Conservation (phyloP, 2,329 filamentous ascomycete species). For the Corniculantispora saksenae region DNA sequence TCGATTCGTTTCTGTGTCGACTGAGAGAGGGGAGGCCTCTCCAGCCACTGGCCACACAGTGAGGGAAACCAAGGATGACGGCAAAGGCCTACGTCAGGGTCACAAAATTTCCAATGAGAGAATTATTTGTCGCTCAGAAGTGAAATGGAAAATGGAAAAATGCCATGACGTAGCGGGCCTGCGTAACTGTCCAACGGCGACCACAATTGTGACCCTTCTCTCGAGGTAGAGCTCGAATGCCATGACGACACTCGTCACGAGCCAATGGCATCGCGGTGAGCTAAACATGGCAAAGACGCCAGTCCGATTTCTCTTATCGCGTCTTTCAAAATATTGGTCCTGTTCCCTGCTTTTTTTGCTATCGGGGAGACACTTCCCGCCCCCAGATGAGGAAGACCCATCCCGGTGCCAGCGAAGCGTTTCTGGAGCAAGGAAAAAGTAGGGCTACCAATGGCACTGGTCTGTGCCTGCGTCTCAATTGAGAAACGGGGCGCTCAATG, state of each 20-base stretch:
- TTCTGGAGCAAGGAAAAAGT: background rate
- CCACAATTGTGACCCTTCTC: conserved; percentile 13
- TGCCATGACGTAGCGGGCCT: conserved; percentile 10
- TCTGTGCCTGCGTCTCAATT: conserved; percentile 9
- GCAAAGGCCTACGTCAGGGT: background rate
- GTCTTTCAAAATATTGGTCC: background rate
- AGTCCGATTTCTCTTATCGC: background rate
- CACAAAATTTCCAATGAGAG: no score
- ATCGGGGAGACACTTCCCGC: background rate
- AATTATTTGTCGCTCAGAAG: no score
- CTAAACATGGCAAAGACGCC: background rate
- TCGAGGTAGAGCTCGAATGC: background rate
- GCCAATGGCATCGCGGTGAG: background rate
- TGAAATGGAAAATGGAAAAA: background rate
- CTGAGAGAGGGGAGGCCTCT: conserved; percentile 5
- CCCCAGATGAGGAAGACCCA: conserved; percentile 3
- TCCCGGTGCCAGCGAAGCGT: background rate
- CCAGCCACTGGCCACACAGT: background rate
- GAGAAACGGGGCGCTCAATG: background rate
- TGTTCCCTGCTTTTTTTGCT: conserved; percentile 10
- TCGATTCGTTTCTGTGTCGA: no score
- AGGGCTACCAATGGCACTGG: conserved; percentile 8
- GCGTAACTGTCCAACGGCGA: background rate
- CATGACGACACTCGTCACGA: conserved; percentile 5
- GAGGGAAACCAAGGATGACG: background rate